Percentiles rank a stretch among this genome's conserved stretches.
These are phyloP conservation scores for Puccinia novopanici DNA, from an alignment of 1,284 basidiomycete genomes.

Conservation along the genomic window DNA sequence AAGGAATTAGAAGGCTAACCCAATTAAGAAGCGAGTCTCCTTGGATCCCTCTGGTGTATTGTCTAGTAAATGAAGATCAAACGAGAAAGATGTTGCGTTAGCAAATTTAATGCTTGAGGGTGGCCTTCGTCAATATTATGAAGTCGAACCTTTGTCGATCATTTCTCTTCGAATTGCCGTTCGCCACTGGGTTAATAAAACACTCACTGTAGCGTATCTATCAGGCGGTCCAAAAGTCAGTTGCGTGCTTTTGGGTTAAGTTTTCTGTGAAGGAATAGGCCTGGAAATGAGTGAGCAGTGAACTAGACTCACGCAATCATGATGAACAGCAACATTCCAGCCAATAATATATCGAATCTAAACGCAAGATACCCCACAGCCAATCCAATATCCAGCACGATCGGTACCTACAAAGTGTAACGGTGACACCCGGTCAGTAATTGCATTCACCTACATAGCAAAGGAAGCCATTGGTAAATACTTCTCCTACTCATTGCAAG, in stretches of 20 bases:
- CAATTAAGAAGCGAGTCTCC: conserved; percentile 43
- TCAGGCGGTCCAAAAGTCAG: background rate
- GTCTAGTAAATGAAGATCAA: conserved; percentile 18
- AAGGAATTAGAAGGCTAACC: conserved; percentile 70
- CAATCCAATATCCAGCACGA: conserved; percentile 45
- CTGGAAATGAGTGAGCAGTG: background rate
- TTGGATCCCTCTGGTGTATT: conserved; percentile 46
- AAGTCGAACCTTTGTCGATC: conserved; percentile 52
- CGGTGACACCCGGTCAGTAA: background rate
- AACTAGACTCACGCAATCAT: conserved; percentile 49
- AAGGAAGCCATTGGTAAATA: background rate
- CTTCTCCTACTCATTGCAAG: conserved; percentile 49
- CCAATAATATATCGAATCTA: conserved; percentile 46
- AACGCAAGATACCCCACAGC: conserved; percentile 49
- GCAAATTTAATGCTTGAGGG: background rate
- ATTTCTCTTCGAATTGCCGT: conserved; percentile 62
- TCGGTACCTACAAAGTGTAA: conserved; percentile 27
- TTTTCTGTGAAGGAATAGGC: conserved; percentile 62
- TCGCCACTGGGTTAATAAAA: conserved; percentile 69
- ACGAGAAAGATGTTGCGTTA: background rate
- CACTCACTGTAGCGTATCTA: conserved; percentile 54
- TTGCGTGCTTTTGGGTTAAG: too few relatives aligned
- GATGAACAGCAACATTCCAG: conserved; percentile 34
- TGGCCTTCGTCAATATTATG: background rate
- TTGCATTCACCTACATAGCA: background rate